phyloP scores from a whole-genome alignment of 2,329 filamentous ascomycete genomes.

The Ascochyta koolunga region DNA sequence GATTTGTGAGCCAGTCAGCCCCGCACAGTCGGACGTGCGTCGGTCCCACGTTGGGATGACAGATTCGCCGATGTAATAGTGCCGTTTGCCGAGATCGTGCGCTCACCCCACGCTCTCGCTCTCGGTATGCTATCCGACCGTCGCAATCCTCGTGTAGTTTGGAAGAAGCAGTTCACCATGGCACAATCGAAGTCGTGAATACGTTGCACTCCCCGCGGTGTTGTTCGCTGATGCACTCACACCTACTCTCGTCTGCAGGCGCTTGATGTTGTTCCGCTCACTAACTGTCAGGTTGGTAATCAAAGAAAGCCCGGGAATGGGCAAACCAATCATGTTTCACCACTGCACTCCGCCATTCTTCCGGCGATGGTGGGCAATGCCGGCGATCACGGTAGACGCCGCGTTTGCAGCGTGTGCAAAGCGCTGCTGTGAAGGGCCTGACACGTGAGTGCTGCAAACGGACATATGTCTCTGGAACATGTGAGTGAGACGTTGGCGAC shows the following conservation, averaged over 20 bases:
- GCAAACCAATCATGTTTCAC: slow-evolving; percentile 11
- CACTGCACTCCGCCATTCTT: not conserved
- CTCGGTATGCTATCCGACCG: slow-evolving; percentile 1
- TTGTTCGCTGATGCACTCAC: not conserved
- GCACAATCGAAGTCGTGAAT: not conserved
- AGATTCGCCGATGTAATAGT: slow-evolving; percentile 10
- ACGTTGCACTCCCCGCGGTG: slow-evolving; percentile 1
- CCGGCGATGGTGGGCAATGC: slow-evolving; percentile 9
- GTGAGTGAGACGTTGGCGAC: not conserved
- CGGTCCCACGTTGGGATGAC: not conserved
- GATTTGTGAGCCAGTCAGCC: slow-evolving; percentile 19
- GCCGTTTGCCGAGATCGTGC: slow-evolving; percentile 16
- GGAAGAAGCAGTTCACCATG: not conserved
- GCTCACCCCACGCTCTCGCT: slow-evolving; percentile 14
- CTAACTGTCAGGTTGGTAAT: slow-evolving; percentile 14
- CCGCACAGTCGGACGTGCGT: slow-evolving; percentile 13
- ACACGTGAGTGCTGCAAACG: slow-evolving; percentile 12
- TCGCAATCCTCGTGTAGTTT: slow-evolving; percentile 4
- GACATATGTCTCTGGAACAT: not conserved
- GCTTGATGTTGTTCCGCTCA: slow-evolving; percentile 6
- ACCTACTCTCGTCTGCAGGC: not conserved
- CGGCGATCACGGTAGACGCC: slow-evolving; percentile 2
- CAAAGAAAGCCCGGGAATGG: not conserved
- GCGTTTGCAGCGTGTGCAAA: slow-evolving; percentile 8
- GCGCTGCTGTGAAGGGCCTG: not conserved